phyloP scores from a whole-genome alignment of 805 yeast species.

The Candida ponderosae region DNA sequence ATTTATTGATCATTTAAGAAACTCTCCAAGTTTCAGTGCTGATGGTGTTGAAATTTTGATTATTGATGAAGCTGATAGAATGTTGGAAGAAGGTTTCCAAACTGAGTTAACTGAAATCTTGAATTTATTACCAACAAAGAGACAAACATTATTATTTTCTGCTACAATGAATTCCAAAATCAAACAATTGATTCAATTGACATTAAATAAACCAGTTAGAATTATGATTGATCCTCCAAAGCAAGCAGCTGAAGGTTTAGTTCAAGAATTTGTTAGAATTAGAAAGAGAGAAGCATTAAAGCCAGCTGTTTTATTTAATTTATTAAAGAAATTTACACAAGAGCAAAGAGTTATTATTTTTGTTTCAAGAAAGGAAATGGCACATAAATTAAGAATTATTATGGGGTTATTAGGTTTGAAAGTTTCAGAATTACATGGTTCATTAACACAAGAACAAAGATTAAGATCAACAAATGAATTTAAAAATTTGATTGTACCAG shows the following conservation, averaged over 20 bases:
- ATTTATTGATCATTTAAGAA: constrained; percentile 92
- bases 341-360: constrained; percentile 76
- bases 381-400: constrained; percentile 75
- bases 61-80: constrained; percentile 97
- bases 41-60: constrained; percentile 90
- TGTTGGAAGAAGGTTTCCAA: constrained; percentile 99
- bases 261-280: constrained; percentile 91
- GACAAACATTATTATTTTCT: constrained; percentile 91
- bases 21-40: constrained; percentile 86
- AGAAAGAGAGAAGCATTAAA: constrained; percentile 81
- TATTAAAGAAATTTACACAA: constrained; percentile 61
- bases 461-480: constrained; percentile 74
- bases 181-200: constrained; percentile 78
- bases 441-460: constrained; percentile 89
- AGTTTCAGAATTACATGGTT: constrained; percentile 78
- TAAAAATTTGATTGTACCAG: constrained; percentile 75
- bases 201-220: constrained; percentile 85
- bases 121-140: constrained; percentile 76
- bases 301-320: constrained; percentile 71
- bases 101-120: constrained; percentile 88
- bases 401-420: constrained; percentile 69
- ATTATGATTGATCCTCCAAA: constrained; percentile 96
- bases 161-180: constrained; percentile 97
- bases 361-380: constrained; percentile 85
- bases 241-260: constrained; percentile 82